Conservation (phyloP, 305 asterid species). For the Fraxinus latifolia region DNA sequence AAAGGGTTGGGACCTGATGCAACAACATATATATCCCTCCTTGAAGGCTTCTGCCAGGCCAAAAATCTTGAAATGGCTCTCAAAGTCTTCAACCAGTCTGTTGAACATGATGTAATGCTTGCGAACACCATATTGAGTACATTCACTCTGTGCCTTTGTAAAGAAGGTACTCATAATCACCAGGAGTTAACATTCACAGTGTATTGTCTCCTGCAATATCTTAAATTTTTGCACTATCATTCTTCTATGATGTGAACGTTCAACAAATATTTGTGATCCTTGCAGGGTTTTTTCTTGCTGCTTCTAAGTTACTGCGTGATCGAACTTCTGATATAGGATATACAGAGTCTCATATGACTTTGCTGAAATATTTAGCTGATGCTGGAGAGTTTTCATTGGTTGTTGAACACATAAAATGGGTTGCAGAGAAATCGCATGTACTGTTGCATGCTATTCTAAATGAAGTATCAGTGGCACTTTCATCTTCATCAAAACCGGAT, state of each 20-base stretch:
- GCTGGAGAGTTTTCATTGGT: slow-evolving; percentile 53
- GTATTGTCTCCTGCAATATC: not conserved
- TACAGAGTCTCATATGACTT: slow-evolving; percentile 44
- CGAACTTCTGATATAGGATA: slow-evolving; percentile 25
- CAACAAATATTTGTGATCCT: slow-evolving; percentile 1
- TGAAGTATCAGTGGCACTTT: slow-evolving; percentile 36
- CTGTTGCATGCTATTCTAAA: slow-evolving; percentile 41
- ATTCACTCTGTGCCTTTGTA: slow-evolving; percentile 55
- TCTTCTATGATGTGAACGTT: not conserved
- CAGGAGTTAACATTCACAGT: not conserved
- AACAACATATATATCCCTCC: slow-evolving; percentile 43
- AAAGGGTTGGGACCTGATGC: slow-evolving; percentile 62
- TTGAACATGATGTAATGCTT: slow-evolving; percentile 50
- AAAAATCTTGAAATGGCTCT: slow-evolving; percentile 51
- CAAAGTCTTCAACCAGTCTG: slow-evolving; percentile 44
- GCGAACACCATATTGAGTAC: slow-evolving; percentile 36
- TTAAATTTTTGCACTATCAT: not conserved
- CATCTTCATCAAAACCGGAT: slow-evolving; percentile 37
- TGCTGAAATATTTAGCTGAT: slow-evolving; percentile 48
- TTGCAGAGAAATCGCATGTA: slow-evolving; percentile 44
- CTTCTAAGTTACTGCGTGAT: slow-evolving; percentile 47
- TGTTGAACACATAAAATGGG: slow-evolving; percentile 48
- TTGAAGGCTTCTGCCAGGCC: slow-evolving; percentile 57
- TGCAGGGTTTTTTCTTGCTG: slow-evolving; percentile 53
- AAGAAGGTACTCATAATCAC: slow-evolving; percentile 44